Evolutionary conservation across 2,329 filamentous ascomycete species (phyloP).

Genomic region (Calonectria pauciramosa): DNA sequence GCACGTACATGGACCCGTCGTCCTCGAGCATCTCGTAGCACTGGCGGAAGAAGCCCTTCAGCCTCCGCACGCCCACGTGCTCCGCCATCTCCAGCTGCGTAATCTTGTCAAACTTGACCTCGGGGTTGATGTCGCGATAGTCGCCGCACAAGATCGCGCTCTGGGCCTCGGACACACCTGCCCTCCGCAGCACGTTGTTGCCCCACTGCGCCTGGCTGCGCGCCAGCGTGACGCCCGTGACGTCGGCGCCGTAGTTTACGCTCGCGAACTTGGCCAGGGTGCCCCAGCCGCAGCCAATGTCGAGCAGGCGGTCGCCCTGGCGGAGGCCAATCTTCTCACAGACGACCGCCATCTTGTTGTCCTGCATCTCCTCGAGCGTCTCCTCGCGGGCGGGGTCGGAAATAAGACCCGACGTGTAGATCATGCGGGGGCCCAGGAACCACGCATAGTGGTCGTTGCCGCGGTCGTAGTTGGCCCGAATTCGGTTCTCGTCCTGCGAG

Average conservation of each 20-base stretch:
- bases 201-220: conserved; percentile 96
- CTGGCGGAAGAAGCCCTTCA: conserved; percentile 83
- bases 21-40: conserved; percentile 95
- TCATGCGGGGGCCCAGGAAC: conserved; percentile 97
- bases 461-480: conserved; percentile 94
- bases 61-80: conserved; percentile 92
- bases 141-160: conserved; percentile 92
- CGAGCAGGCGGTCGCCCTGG: conserved; percentile 83
- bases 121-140: conserved; percentile 86
- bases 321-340: conserved; percentile 93
- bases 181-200: conserved; percentile 84
- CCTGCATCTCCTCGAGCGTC: conserved; percentile 92
- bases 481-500: conserved; percentile 95
- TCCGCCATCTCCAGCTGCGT: conserved; percentile 98
- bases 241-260: conserved; percentile 86
- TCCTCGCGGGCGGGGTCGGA: conserved; percentile 88
- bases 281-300: conserved; percentile 97
- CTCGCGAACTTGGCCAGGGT: conserved; percentile 92
- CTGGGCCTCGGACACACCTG: conserved; percentile 84
- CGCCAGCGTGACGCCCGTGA: conserved; percentile 90
- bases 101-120: conserved; percentile 91
- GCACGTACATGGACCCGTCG: conserved; percentile 92
- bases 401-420: conserved; percentile 95
- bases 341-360: conserved; percentile 94
- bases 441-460: conserved; percentile 97